Evolutionary conservation across 306 rosid species (phyloP).

Genomic region (Corylus americana): DNA sequence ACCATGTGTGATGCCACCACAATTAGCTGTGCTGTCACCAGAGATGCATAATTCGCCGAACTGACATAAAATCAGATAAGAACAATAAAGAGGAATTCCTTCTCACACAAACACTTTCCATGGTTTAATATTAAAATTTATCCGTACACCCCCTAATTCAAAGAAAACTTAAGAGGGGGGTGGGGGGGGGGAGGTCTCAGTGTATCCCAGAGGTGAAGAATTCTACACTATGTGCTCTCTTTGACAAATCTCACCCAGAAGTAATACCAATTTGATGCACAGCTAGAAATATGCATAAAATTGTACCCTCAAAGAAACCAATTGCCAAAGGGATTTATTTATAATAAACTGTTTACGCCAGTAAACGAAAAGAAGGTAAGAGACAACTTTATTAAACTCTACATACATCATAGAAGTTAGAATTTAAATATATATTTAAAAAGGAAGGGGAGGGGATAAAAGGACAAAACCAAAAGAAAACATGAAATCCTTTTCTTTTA

Average conservation of each 20-base stretch:
- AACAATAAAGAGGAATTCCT: constrained; percentile 22
- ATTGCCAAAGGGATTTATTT: neutral
- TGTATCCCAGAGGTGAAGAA: neutral
- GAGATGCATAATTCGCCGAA: constrained; percentile 85
- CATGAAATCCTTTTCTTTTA: too few relatives aligned
- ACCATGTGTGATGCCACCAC: constrained; percentile 93
- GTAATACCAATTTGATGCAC: neutral
- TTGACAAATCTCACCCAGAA: constrained; percentile 9
- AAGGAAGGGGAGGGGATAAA: neutral
- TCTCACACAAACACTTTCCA: neutral
- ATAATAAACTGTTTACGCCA: neutral
- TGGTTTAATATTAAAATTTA: too few relatives aligned
- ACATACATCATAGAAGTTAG: neutral
- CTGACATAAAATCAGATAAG: constrained; percentile 41
- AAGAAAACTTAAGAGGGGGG: too few relatives aligned
- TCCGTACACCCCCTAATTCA: too few relatives aligned
- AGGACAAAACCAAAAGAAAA: neutral
- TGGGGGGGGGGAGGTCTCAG: too few relatives aligned
- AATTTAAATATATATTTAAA: neutral
- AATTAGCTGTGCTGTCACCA: constrained; percentile 82
- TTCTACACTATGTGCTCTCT: neutral
- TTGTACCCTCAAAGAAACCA: constrained; percentile 7
- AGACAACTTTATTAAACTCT: neutral
- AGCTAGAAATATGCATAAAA: neutral
- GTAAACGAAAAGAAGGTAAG: neutral